Conservation (phyloP, 148 eudicot species). For the Limonium bicolor region DNA sequence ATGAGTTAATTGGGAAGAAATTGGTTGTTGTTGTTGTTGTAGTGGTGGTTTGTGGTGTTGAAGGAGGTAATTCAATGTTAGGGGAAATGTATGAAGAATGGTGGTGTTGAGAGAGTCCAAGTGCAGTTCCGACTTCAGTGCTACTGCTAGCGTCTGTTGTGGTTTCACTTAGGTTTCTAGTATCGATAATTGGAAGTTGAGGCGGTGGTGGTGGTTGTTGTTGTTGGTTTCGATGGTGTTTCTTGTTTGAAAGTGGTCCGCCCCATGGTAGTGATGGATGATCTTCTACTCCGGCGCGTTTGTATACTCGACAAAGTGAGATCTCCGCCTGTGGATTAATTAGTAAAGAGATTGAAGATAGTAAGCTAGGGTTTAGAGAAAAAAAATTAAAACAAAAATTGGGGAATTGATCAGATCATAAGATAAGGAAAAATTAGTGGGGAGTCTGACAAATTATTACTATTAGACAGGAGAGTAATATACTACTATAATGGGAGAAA, state of each 20-base stretch:
- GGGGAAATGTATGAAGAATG: conserved; percentile 12
- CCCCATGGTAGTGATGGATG: conserved; percentile 53
- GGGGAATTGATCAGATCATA: neutral
- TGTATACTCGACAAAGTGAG: conserved; percentile 83
- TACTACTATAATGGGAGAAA: no score
- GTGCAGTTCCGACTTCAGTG: conserved; percentile 44
- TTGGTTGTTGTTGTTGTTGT: conserved; percentile 1
- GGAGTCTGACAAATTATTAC: no score
- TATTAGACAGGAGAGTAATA: no score
- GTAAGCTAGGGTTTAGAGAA: neutral
- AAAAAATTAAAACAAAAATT: neutral
- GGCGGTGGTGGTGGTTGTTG: neutral
- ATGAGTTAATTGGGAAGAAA: conserved; percentile 6
- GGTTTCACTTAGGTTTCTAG: conserved; percentile 19
- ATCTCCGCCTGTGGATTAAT: conserved; percentile 51
- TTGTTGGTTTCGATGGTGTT: neutral
- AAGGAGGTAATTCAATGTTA: conserved; percentile 10
- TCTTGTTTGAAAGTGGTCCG: conserved; percentile 9
- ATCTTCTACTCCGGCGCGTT: conserved; percentile 77
- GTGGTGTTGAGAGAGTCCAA: conserved; percentile 30
- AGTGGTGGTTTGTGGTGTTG: conserved; percentile 4
- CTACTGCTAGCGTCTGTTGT: conserved; percentile 42
- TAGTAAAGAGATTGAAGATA: neutral
- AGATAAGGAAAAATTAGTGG: no score
- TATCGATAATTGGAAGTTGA: conserved; percentile 5